Base-by-base conservation (phyloP, 139 green algal species). In the Tetradesmus lagerheimii region DNA sequence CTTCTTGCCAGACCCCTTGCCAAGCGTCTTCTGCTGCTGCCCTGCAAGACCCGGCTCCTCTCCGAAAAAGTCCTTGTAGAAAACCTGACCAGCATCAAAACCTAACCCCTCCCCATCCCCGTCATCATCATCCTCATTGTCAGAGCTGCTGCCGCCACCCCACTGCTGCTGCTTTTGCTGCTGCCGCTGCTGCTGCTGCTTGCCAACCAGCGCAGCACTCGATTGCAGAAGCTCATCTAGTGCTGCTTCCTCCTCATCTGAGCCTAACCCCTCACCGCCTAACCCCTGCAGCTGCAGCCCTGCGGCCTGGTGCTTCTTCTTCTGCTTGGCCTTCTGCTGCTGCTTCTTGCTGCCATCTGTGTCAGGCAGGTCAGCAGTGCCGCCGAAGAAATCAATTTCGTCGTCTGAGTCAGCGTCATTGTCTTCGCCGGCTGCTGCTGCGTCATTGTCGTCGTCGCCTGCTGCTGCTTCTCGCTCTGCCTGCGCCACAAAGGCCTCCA, bases 401-500 rank as follows among this genome's bases (percentile, higher is more conserved):
- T 84, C 78, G 14, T 80, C 83, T 38, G 76, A 74, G 23, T 39
- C 35, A 9, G 29, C 77, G 15, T 93, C 90, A 38, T 94, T 90
- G 18, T 78, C 77, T n/a, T 92, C 88, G 27, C 90, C 82, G 4
- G 66, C 81, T 38, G 80, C 90, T 29, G 85, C 83, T 35, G 86
- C 89, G 15, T 34, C 87, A 64, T 81, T 35, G 1, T 78, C 84
- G 38, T 89, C 91, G 4, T 92, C 78, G 4, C 80, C 37, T 11
- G 53, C 90, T 34, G 84, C 93, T 75, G 88, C 94, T n/a, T 94
- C 53, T 6, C 76, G 85, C 93, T 99, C 97, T 27, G 96, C 96
- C 25, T 99, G 93, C 89, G 97, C 86, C 88, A 99, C 41, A 91
- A 99, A 99, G 0, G 80, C 76, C 90, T 99, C 96, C 96, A 99